Conservation (phyloP, 371 early-diverging fungal species). For the Apophysomyces trapeziformis region DNA sequence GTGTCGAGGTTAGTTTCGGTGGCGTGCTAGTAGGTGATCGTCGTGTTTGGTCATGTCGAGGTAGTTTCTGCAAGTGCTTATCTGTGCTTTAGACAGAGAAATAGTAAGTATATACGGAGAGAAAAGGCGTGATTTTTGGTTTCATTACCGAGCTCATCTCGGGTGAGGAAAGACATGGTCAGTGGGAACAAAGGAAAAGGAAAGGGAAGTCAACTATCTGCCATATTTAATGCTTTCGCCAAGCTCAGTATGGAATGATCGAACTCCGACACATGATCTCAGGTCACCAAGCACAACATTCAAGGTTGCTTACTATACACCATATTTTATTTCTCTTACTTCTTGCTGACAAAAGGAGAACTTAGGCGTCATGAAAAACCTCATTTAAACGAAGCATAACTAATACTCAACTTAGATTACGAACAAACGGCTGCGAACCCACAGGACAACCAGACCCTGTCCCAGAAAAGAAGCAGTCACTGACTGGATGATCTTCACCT, state of each 20-base stretch:
- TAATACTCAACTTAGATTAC: no score
- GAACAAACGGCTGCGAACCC: not conserved
- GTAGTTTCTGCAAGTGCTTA: constrained; percentile 13
- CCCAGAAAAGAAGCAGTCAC: no score
- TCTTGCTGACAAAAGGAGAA: no score
- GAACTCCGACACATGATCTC: no score
- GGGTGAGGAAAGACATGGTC: constrained; percentile 18
- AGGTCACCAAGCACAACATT: no score
- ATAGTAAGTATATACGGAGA: not conserved
- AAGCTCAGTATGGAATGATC: no score
- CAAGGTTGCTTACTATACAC: no score
- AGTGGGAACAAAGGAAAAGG: not conserved
- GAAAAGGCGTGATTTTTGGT: not conserved
- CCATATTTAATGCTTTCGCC: no score
- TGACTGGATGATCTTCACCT: no score
- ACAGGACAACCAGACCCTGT: not conserved
- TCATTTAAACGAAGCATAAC: no score
- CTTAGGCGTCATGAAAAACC: no score
- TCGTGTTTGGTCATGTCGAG: constrained; percentile 10
- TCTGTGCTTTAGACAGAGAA: not conserved
- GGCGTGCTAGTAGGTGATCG: not conserved
- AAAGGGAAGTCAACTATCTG: not conserved
- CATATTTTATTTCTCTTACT: no score
- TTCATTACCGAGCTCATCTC: constrained; percentile 17
- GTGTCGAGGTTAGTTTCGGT: constrained; percentile 2